phyloP scores from a whole-genome alignment of 2,329 filamentous ascomycete species.

The Aureobasidium namibiae region DNA sequence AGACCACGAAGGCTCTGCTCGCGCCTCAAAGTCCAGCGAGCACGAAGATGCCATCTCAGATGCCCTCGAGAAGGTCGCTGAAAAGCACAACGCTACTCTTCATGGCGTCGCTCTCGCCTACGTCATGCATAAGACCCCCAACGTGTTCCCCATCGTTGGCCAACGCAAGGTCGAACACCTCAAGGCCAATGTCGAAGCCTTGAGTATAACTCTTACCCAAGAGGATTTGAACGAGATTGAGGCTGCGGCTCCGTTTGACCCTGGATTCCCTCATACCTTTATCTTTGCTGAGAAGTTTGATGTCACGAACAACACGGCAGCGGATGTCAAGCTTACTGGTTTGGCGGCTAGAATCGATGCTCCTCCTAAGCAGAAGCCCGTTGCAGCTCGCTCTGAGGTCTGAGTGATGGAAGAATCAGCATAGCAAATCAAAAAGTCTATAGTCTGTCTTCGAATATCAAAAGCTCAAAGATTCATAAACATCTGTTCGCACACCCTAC shows the following conservation, averaged over 20 bases:
- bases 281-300: slow-evolving; percentile 25
- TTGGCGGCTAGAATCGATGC: slow-evolving; percentile 9
- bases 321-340: slow-evolving; percentile 12
- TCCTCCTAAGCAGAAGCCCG: slow-evolving; percentile 9
- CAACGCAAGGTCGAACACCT: slow-evolving; percentile 63
- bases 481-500: slow-evolving; percentile 13
- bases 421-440: no score
- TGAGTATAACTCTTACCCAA: slow-evolving; percentile 50
- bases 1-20: slow-evolving; percentile 33
- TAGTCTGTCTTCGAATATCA: no score
- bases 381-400: slow-evolving; percentile 1
- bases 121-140: slow-evolving; percentile 59
- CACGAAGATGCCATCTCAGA: slow-evolving; percentile 45
- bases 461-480: no score
- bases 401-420: not conserved
- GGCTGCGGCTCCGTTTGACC: slow-evolving; percentile 50
- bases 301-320: slow-evolving; percentile 8
- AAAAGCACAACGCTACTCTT: slow-evolving; percentile 33
- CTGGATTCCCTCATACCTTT: slow-evolving; percentile 60
- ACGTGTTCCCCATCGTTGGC: slow-evolving; percentile 67
- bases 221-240: slow-evolving; percentile 63
- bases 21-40: slow-evolving; percentile 26
- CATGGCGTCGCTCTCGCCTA: slow-evolving; percentile 51
- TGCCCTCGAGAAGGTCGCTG: slow-evolving; percentile 53
- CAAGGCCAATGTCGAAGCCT: slow-evolving; percentile 59